Conservation (phyloP, 2,329 filamentous ascomycete species). For the Phialophora verrucosa region DNA sequence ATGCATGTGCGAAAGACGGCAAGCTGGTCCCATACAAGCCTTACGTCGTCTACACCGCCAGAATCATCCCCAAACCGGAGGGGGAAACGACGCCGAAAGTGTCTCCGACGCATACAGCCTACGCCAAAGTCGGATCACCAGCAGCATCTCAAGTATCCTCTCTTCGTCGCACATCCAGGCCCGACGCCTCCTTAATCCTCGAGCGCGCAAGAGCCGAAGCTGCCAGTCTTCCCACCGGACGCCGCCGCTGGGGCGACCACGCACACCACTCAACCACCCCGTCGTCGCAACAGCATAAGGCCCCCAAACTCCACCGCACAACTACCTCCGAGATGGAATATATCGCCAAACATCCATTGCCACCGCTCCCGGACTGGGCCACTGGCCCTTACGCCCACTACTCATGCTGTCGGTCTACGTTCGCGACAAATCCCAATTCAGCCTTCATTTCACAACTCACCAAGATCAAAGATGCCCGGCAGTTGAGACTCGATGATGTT, state of each 20-base stretch:
- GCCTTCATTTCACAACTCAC: conserved; percentile 75
- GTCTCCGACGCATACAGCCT: conserved; percentile 1
- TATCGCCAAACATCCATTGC: conserved; percentile 50
- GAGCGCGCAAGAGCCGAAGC: conserved; percentile 61
- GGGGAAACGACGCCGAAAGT: conserved; percentile 26
- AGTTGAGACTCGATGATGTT: conserved; percentile 75
- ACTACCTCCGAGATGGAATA: conserved; percentile 79
- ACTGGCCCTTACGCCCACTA: conserved; percentile 65
- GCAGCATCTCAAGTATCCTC: conserved; percentile 12
- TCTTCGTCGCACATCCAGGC: conserved; percentile 14
- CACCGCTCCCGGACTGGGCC: conserved; percentile 73
- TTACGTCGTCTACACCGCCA: conserved; percentile 60
- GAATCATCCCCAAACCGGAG: conserved; percentile 48
- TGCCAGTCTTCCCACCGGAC: conserved; percentile 31
- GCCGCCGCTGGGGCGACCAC: conserved; percentile 40
- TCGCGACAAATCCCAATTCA: conserved; percentile 71
- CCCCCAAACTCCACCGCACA: conserved; percentile 64
- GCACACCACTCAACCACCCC: conserved; percentile 22
- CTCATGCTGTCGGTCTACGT: conserved; percentile 80
- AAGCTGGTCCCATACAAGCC: conserved; percentile 53
- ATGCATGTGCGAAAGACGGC: conserved; percentile 53
- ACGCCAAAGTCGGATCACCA: conserved; percentile 28
- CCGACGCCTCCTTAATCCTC: conserved; percentile 48
- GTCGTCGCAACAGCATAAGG: conserved; percentile 40
- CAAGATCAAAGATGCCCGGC: conserved; percentile 73